These are phyloP conservation scores for Fraxinus sp. DNA, from an alignment of 305 asterid genomes.

Conservation along the genomic window DNA sequence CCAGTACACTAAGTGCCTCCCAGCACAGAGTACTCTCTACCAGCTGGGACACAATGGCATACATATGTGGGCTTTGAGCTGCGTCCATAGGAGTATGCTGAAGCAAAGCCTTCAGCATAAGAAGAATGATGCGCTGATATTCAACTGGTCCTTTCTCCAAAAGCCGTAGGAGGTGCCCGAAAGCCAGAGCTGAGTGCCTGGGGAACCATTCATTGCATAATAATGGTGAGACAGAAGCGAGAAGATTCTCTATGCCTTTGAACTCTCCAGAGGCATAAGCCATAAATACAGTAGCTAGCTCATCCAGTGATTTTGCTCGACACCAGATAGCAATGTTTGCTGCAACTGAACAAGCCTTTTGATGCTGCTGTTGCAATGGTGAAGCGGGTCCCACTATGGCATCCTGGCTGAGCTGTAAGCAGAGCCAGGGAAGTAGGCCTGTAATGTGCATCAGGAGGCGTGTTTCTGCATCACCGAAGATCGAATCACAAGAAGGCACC, in stretches of 20 bases:
- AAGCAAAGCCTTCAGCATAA: conserved; percentile 88
- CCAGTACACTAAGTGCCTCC: conserved; percentile 99
- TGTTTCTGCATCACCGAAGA: conserved; percentile 88
- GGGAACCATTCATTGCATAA: conserved; percentile 96
- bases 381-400: conserved; percentile 52
- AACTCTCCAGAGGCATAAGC: conserved; percentile 82
- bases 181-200: conserved; percentile 85
- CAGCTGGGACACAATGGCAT: conserved; percentile 90
- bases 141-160: conserved; percentile 91
- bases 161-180: conserved; percentile 86
- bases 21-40: conserved; percentile 95
- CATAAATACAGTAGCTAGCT: conserved; percentile 77
- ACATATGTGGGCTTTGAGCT: conserved; percentile 98
- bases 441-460: conserved; percentile 94
- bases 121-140: conserved; percentile 89
- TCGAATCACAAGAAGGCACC: conserved; percentile 92
- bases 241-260: conserved; percentile 76
- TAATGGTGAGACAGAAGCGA: conserved; percentile 92
- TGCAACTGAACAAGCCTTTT: conserved; percentile 81
- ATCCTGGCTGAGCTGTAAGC: conserved; percentile 88
- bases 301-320: conserved; percentile 77
- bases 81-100: conserved; percentile 98
- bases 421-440: conserved; percentile 97
- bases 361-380: conserved; percentile 62
- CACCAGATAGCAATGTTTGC: conserved; percentile 85